Base-by-base conservation (phyloP, 495 filamentous ascomycete species). In the Cercophora newfieldiana region DNA sequence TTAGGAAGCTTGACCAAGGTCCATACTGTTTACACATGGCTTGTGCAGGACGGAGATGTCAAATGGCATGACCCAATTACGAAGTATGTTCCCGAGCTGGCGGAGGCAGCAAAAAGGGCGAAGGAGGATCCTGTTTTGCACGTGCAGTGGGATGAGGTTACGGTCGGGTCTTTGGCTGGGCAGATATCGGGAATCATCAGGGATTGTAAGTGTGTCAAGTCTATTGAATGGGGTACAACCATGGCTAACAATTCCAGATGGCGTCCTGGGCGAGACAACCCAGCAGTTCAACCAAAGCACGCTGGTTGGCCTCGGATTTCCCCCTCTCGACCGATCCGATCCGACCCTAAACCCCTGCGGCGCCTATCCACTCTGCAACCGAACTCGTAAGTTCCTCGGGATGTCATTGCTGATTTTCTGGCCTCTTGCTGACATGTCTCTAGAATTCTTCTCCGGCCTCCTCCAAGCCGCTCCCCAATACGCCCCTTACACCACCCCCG, bases 1-100 rank as follows among this genome's bases (percentile, higher is more conserved):
- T 74, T 82, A 30, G 82, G 83, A 1, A 84, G 84, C 60, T 64
- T 79, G 29, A 82, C 83, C 3, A 83, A 85, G 72, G 59, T 86
- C 26, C 81, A 79, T 66, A 81, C 81, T 0, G 75, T 85, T 31
- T 68, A 80, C 18, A 77, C 81, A 7, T 80, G 82, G 59, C 71
- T 89, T 29, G 65, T 59, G 61, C 79, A 75, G 69, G 81, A 75
- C 63, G 80, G 71, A 30, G 81, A 74, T 55, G 73, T 22, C 31
- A 73, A 71, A 59, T 83, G 71, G 78, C 83, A 77, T 51, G 77
- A 72, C 2, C 79, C 79, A 6, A 77, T 81, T 60, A 89, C 77
- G 54, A 78, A 85, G 28, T 87, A 82, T 65, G 72, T 89, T 0
- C 86, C 88, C 0, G 84, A 89, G 69, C 74, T 88, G 19, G 68